Percentiles rank a stretch among this genome's conserved stretches.
Evolutionary conservation across 768 basidiomycete species (phyloP).

Genomic region (Leccinum ochraceum): DNA sequence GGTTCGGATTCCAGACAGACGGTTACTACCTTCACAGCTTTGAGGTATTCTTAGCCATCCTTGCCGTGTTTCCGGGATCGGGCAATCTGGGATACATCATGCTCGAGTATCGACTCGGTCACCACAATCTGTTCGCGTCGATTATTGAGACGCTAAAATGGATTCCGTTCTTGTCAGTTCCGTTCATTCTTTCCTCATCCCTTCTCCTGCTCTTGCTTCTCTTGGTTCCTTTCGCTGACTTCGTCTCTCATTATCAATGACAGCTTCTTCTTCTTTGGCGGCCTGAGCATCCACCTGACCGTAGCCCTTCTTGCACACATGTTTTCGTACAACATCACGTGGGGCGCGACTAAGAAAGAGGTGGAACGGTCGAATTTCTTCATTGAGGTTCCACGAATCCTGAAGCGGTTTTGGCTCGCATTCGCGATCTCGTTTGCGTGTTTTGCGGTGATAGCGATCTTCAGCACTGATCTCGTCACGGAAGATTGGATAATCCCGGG

Average conservation of each 20-base stretch:
- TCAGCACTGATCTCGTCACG: slow-evolving; percentile 54
- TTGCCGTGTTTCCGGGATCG: slow-evolving; percentile 70
- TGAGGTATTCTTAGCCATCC: slow-evolving; percentile 76
- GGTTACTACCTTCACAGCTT: slow-evolving; percentile 78
- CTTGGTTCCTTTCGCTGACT: neutral
- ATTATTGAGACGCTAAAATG: slow-evolving; percentile 26
- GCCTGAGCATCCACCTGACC: slow-evolving; percentile 53
- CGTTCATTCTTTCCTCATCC: neutral
- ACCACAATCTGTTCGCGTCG: slow-evolving; percentile 21
- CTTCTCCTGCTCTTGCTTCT: neutral
- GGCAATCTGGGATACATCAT: slow-evolving; percentile 72
- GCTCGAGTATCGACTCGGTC: slow-evolving; percentile 70
- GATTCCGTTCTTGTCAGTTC: slow-evolving; percentile 38
- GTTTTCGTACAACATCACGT: slow-evolving; percentile 59
- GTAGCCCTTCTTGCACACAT: slow-evolving; percentile 58
- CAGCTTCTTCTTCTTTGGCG: slow-evolving; percentile 57
- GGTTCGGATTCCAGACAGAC: slow-evolving; percentile 70
- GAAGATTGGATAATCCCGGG: slow-evolving; percentile 63
- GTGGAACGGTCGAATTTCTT: slow-evolving; percentile 90
- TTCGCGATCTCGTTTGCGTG: slow-evolving; percentile 54
- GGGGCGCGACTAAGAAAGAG: slow-evolving; percentile 74
- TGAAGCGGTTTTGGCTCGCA: slow-evolving; percentile 74
- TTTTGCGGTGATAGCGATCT: slow-evolving; percentile 56
- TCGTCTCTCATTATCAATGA: neutral
- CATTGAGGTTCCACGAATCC: slow-evolving; percentile 83